These are phyloP conservation scores for Vitis riparia DNA, from an alignment of 164 flowering plant genomes.

Conservation along the genomic window DNA sequence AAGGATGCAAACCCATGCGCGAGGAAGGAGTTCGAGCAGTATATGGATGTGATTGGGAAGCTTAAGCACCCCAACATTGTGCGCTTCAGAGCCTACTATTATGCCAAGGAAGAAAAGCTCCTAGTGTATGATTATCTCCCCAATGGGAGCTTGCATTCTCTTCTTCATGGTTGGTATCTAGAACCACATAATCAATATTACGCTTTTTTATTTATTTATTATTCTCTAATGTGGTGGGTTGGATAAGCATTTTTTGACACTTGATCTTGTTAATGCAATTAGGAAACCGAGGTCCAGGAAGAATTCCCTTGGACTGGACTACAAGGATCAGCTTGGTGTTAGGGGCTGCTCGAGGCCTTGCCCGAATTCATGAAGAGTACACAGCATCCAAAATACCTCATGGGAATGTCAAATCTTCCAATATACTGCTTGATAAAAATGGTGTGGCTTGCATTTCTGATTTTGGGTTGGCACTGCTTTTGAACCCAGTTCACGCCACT, in stretches of 20 bases:
- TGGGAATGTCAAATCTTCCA: constrained; percentile 89
- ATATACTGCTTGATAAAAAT: constrained; percentile 81
- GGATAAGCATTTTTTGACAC: not conserved
- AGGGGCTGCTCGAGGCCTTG: constrained; percentile 90
- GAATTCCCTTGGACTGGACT: constrained; percentile 96
- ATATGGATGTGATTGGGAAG: constrained; percentile 93
- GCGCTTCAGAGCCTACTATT: constrained; percentile 77
- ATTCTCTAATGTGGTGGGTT: not conserved
- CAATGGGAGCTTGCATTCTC: constrained; percentile 84
- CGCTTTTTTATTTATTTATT: not conserved
- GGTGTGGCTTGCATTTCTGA: constrained; percentile 89
- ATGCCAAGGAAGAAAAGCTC: constrained; percentile 95
- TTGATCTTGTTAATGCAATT: constrained; percentile 10
- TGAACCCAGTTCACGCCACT: constrained; percentile 76
- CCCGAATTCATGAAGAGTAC: constrained; percentile 73
- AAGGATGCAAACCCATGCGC: constrained; percentile 92
- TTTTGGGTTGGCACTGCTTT: constrained; percentile 77
- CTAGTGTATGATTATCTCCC: constrained; percentile 93
- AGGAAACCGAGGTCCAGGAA: constrained; percentile 90
- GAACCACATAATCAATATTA: no score
- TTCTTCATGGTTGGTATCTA: constrained; percentile 69
- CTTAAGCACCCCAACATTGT: constrained; percentile 77
- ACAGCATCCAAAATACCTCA: constrained; percentile 67
- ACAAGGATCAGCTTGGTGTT: constrained; percentile 82
- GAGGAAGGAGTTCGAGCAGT: constrained; percentile 88